Evolutionary conservation across 306 rosid genomes (phyloP).

Genomic region (Cicer pinnatifidum): DNA sequence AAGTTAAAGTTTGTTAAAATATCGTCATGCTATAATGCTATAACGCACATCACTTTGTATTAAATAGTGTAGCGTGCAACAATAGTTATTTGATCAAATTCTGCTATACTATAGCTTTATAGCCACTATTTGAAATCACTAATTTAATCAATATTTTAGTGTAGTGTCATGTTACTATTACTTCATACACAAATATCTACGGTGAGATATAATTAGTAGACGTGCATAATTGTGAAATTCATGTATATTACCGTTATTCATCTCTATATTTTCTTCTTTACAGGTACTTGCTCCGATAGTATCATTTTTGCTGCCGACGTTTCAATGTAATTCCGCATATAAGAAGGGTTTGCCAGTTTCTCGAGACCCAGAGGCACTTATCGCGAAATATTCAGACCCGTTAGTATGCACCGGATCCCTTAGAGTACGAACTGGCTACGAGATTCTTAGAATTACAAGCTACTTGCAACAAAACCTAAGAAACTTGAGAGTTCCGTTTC

Average conservation of each 20-base stretch:
- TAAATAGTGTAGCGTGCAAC: no score
- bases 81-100: no score
- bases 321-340: slow-evolving; percentile 66
- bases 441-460: slow-evolving; percentile 69
- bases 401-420: slow-evolving; percentile 79
- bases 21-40: no score
- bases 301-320: slow-evolving; percentile 73
- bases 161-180: background rate
- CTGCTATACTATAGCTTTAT: no score
- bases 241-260: background rate
- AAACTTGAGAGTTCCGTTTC: slow-evolving; percentile 72
- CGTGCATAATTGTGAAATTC: background rate
- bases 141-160: no score
- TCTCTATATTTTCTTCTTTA: slow-evolving; percentile 25
- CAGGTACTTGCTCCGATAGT: slow-evolving; percentile 81
- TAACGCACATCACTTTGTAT: no score
- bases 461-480: slow-evolving; percentile 72
- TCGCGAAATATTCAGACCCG: slow-evolving; percentile 85
- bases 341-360: slow-evolving; percentile 65
- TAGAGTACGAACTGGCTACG: slow-evolving; percentile 80
- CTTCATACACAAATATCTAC: background rate
- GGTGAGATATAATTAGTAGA: background rate
- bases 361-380: slow-evolving; percentile 81
- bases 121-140: no score
- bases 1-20: no score